Percentiles rank a stretch among this genome's conserved stretches.
phyloP scores from a whole-genome alignment of 2,329 filamentous ascomycete genomes.

The Achaetomium macrosporum region DNA sequence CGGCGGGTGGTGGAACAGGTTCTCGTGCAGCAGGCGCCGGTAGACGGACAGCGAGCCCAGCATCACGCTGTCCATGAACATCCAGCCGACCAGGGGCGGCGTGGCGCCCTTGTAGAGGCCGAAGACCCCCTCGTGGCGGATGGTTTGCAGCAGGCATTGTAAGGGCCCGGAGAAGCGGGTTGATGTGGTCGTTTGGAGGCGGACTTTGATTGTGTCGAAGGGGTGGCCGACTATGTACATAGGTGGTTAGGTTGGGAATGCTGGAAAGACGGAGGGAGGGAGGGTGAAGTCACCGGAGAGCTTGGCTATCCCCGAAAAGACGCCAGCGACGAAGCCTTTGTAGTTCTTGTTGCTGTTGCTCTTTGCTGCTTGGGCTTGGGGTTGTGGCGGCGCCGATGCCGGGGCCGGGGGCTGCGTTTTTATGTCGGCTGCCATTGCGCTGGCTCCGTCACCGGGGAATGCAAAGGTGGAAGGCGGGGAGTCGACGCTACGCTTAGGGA shows the following conservation, averaged over 20 bases:
- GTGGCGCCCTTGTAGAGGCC: constrained; percentile 94
- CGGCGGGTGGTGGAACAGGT: constrained; percentile 63
- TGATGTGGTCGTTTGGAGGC: constrained; percentile 76
- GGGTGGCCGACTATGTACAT: constrained; percentile 53
- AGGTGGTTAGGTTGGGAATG: not conserved
- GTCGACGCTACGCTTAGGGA: not conserved
- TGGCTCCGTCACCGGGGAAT: not conserved
- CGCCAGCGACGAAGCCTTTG: constrained; percentile 94
- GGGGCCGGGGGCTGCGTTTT: constrained; percentile 1
- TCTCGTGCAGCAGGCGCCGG: constrained; percentile 72
- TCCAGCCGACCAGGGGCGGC: constrained; percentile 91
- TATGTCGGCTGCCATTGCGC: constrained; percentile 15
- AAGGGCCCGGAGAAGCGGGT: constrained; percentile 78
- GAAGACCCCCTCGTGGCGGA: constrained; percentile 75
- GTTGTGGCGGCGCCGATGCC: constrained; percentile 10
- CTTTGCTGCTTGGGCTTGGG: not conserved
- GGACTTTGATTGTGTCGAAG: constrained; percentile 96
- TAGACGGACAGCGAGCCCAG: constrained; percentile 88
- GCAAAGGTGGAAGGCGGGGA: not conserved
- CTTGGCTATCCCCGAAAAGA: constrained; percentile 92
- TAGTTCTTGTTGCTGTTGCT: constrained; percentile 53
- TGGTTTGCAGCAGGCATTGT: constrained; percentile 76
- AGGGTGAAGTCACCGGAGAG: constrained; percentile 59
- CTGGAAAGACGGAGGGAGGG: not conserved
- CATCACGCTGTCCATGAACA: constrained; percentile 94